phyloP scores from a whole-genome alignment of 2,329 filamentous ascomycete species.

The Decorospora gaudefroyi region DNA sequence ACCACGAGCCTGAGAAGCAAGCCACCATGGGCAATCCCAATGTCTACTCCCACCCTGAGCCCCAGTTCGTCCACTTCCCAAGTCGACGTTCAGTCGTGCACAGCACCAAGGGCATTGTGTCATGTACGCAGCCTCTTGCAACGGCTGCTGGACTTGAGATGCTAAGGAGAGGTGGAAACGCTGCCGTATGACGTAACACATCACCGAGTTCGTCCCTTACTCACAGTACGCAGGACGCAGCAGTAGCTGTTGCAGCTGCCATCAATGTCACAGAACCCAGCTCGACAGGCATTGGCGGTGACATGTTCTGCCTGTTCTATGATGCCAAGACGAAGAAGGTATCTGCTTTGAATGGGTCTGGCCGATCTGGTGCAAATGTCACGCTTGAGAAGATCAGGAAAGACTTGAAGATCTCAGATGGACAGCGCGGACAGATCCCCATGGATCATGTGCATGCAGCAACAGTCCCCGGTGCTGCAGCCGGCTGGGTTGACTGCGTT shows the following conservation, averaged over 20 bases:
- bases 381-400: slow-evolving; percentile 72
- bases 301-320: slow-evolving; percentile 96
- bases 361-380: slow-evolving; percentile 72
- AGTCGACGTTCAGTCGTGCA: slow-evolving; percentile 91
- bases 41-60: slow-evolving; percentile 56
- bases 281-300: slow-evolving; percentile 92
- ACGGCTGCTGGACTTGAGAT: slow-evolving; percentile 84
- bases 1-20: slow-evolving; percentile 9
- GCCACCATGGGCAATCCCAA: slow-evolving; percentile 35
- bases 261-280: slow-evolving; percentile 92
- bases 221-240: slow-evolving; percentile 71
- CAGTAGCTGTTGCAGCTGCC: slow-evolving; percentile 88
- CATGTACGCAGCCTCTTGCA: slow-evolving; percentile 87
- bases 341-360: slow-evolving; percentile 87
- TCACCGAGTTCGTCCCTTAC: neutral
- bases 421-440: slow-evolving; percentile 66
- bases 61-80: slow-evolving; percentile 67
- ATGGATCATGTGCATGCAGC: slow-evolving; percentile 77
- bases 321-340: slow-evolving; percentile 81
- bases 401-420: slow-evolving; percentile 68
- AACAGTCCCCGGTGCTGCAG: slow-evolving; percentile 86
- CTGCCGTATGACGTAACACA: slow-evolving; percentile 67
- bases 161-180: slow-evolving; percentile 87
- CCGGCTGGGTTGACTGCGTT: slow-evolving; percentile 89
- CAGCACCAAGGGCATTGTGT: slow-evolving; percentile 87